A percentile compares a stretch with the other conserved stretches of the same genome.
Evolutionary conservation across 805 yeast genomes (phyloP).

Genomic region (Candida gorgasii): DNA sequence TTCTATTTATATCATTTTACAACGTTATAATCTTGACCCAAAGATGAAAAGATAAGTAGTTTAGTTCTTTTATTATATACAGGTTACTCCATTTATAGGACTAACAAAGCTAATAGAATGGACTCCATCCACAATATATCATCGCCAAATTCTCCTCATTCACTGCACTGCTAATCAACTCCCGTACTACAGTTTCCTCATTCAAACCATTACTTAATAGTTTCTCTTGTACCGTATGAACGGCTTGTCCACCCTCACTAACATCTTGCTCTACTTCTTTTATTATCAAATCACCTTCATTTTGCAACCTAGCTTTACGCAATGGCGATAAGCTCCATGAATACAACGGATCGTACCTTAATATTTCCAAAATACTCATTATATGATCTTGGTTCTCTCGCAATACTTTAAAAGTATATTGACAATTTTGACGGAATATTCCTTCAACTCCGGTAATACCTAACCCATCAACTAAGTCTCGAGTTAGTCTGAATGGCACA

Average conservation of each 20-base stretch:
- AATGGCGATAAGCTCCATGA: slow-evolving; percentile 88
- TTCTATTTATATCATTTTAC: no score
- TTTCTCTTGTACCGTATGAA: slow-evolving; percentile 70
- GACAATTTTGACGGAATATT: slow-evolving; percentile 69
- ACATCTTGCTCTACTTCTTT: slow-evolving; percentile 41
- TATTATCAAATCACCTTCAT: slow-evolving; percentile 20
- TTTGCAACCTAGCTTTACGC: slow-evolving; percentile 55
- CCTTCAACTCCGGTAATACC: slow-evolving; percentile 89
- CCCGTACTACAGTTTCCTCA: slow-evolving; percentile 81
- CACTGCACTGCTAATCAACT: slow-evolving; percentile 74
- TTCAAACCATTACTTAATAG: slow-evolving; percentile 66
- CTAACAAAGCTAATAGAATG: slow-evolving; percentile 51
- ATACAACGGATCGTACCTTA: slow-evolving; percentile 90
- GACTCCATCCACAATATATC: slow-evolving; percentile 84
- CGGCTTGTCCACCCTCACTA: slow-evolving; percentile 78
- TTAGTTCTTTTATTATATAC: no score
- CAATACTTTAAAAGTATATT: slow-evolving; percentile 67
- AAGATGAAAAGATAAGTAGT: no score
- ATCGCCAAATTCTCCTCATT: slow-evolving; percentile 66
- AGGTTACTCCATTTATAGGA: slow-evolving; percentile 1
- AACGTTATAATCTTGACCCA: no score
- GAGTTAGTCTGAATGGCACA: slow-evolving; percentile 91
- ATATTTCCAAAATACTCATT: slow-evolving; percentile 77
- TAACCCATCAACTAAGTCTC: slow-evolving; percentile 83
- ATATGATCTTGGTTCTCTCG: slow-evolving; percentile 68